Conservation (phyloP, 192 early-diverging fungal species). For the Coemansia sp. region DNA sequence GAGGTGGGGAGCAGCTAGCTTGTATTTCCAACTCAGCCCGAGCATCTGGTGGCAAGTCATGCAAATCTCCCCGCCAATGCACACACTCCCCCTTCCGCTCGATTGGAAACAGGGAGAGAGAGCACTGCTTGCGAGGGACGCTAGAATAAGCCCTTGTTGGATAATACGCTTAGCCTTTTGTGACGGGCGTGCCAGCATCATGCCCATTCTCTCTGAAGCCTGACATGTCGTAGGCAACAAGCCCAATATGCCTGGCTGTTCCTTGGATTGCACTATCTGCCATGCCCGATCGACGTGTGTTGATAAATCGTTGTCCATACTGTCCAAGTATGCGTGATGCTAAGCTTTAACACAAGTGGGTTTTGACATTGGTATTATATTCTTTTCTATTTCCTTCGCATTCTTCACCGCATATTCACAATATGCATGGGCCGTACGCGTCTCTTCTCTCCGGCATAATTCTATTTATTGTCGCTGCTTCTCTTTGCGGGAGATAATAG, state of each 20-base stretch:
- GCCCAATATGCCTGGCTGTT: not conserved
- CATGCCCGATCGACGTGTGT: not conserved
- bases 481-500: not conserved
- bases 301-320: not conserved
- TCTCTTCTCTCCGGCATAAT: not conserved
- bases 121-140: not conserved
- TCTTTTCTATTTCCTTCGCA: not conserved
- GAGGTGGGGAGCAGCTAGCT: not conserved
- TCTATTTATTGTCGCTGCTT: not conserved
- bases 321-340: not conserved
- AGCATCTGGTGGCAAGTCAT: not conserved
- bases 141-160: not conserved
- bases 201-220: not conserved
- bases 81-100: not conserved
- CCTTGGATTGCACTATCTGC: not conserved
- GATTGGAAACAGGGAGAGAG: not conserved
- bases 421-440: not conserved
- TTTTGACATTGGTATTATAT: not conserved
- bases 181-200: not conserved
- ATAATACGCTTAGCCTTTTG: not conserved
- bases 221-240: not conserved
- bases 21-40: conserved; percentile 7
- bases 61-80: not conserved
- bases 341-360: not conserved
- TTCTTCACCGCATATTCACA: not conserved